These are phyloP conservation scores for Ottelia alismoides DNA, from an alignment of 106 monocot species.

Conservation along the genomic window DNA sequence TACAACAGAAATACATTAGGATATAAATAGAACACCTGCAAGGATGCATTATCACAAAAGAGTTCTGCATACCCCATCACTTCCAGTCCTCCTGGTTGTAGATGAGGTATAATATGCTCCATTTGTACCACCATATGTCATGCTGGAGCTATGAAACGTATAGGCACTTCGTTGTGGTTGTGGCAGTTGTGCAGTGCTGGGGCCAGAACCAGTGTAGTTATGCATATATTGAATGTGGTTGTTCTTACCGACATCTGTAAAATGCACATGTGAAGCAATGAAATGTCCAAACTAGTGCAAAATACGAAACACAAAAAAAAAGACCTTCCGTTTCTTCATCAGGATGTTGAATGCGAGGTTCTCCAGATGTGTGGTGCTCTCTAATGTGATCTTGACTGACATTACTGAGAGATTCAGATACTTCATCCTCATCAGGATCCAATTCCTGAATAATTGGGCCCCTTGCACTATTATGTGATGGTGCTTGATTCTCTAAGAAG, in stretches of 20 bases:
- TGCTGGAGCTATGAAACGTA: conserved; percentile 60
- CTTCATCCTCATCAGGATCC: conserved; percentile 24
- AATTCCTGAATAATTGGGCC: conserved; percentile 59
- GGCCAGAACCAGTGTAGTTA: conserved; percentile 1
- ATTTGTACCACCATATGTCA: conserved; percentile 68
- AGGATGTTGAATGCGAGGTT: conserved; percentile 53
- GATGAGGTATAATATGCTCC: conserved; percentile 79
- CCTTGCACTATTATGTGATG: conserved; percentile 14
- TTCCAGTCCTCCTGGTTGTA: conserved; percentile 47
- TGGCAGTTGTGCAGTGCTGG: conserved; percentile 3
- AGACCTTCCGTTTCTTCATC: conserved; percentile 47
- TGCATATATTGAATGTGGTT: conserved; percentile 14
- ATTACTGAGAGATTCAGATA: not conserved
- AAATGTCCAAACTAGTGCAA: not conserved
- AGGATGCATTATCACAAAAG: too few relatives aligned
- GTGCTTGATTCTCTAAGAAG: conserved; percentile 32
- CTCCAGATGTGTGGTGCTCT: conserved; percentile 33
- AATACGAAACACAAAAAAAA: not conserved
- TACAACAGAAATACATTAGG: not conserved
- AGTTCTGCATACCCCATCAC: conserved; percentile 81
- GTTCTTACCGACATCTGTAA: conserved; percentile 27
- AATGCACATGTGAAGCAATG: too few relatives aligned
- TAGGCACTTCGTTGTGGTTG: conserved; percentile 26
- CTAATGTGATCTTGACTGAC: conserved; percentile 16
- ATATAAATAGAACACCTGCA: too few relatives aligned